Conservation (phyloP, 73 alveolate genomes). For the Tetrahymena malaccensis region DNA sequence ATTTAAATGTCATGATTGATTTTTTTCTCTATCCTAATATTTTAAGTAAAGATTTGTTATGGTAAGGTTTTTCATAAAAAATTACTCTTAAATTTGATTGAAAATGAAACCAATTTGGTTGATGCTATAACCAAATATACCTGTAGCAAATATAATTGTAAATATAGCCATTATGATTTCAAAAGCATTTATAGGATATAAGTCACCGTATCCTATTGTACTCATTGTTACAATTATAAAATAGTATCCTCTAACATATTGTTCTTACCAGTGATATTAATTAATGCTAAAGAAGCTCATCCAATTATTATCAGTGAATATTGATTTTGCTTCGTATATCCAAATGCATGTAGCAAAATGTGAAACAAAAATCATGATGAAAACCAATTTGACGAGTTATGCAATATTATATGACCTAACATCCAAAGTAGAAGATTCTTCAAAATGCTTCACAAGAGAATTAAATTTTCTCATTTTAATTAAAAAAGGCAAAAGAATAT, state of each 20-base stretch:
- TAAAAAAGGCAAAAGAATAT: background rate
- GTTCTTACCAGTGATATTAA: background rate
- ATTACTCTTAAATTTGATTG: background rate
- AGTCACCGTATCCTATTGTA: background rate
- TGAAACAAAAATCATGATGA: background rate
- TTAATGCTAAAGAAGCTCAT: background rate
- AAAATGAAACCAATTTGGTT: background rate
- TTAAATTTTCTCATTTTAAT: background rate
- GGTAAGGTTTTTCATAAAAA: background rate
- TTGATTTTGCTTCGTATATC: background rate
- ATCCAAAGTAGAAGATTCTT: background rate
- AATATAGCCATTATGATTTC: background rate
- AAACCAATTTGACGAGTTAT: background rate
- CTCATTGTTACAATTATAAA: background rate
- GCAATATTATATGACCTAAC: background rate
- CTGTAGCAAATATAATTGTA: background rate
- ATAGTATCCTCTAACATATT: background rate
- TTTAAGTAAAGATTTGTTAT: background rate
- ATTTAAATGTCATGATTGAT: background rate
- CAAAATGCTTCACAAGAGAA: background rate
- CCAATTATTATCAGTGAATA: background rate
- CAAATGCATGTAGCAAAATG: background rate
- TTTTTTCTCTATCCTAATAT: background rate
- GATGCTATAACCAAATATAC: background rate
- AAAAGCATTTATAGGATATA: background rate